phyloP scores from a whole-genome alignment of 176 grass and related monocot genomes.

The Hyparrhenia diplandra region DNA sequence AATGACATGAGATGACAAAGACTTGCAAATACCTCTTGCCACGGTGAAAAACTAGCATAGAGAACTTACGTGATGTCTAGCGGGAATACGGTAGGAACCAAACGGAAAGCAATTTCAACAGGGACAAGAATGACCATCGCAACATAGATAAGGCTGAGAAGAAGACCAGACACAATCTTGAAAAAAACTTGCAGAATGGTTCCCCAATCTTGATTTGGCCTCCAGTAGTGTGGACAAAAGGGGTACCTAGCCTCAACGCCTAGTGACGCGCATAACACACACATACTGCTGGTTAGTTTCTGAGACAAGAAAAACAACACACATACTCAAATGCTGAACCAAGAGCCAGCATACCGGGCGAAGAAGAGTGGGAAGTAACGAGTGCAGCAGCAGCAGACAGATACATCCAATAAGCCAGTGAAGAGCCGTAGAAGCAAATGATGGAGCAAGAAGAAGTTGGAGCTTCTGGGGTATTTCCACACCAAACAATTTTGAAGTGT shows the following conservation, averaged over 20 bases:
- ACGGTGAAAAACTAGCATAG: not conserved
- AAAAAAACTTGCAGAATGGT: slow-evolving; percentile 31
- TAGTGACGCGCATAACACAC: slow-evolving; percentile 1
- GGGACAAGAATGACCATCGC: slow-evolving; percentile 30
- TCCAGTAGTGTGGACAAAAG: not conserved
- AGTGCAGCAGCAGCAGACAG: not conserved
- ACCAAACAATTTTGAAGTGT: slow-evolving; percentile 33
- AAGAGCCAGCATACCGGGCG: slow-evolving; percentile 2
- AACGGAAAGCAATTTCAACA: slow-evolving; percentile 14
- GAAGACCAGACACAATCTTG: not conserved
- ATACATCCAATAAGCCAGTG: slow-evolving; percentile 33
- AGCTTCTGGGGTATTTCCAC: slow-evolving; percentile 20
- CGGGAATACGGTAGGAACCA: slow-evolving; percentile 30
- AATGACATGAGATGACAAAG: not conserved
- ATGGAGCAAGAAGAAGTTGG: slow-evolving; percentile 8
- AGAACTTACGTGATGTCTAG: slow-evolving; percentile 30
- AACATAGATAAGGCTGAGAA: not conserved
- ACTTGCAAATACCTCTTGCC: not conserved
- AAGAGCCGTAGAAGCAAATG: slow-evolving; percentile 33
- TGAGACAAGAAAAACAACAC: not conserved
- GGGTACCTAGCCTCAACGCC: slow-evolving; percentile 14
- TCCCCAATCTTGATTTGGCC: not conserved
- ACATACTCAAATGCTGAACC: not conserved
- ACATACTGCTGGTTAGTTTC: not conserved
- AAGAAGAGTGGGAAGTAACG: slow-evolving; percentile 1